Conservation (phyloP, 2,329 filamentous ascomycete genomes). For the Claviceps spartinae region DNA sequence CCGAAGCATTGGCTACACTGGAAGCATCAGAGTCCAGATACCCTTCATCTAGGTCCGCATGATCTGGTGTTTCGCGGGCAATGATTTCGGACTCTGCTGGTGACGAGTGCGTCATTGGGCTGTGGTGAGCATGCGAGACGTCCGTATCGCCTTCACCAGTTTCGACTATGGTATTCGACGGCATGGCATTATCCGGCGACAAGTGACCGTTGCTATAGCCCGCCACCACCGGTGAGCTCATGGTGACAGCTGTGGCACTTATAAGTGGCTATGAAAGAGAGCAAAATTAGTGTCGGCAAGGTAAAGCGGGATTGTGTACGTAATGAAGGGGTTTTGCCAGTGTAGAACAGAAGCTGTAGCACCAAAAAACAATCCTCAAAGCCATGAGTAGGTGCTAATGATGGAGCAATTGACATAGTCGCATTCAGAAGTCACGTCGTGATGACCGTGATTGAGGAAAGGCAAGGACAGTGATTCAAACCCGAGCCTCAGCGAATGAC, state of each 20-base stretch:
- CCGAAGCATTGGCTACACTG: constrained; percentile 42
- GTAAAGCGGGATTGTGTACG: constrained; percentile 5
- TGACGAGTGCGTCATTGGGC: constrained; percentile 33
- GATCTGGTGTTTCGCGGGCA: constrained; percentile 27
- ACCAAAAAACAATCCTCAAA: constrained; percentile 9
- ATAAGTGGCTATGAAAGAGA: constrained; percentile 33
- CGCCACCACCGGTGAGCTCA: constrained; percentile 48
- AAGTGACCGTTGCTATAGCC: constrained; percentile 54
- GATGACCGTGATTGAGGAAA: constrained; percentile 32
- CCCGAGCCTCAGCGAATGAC: constrained; percentile 11
- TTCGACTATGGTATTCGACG: constrained; percentile 24
- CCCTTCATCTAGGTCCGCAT: constrained; percentile 24
- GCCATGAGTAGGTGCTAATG: constrained; percentile 11
- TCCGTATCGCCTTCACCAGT: constrained; percentile 47
- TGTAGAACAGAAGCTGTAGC: constrained; percentile 17
- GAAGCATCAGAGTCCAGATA: constrained; percentile 34
- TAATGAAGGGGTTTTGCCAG: constrained; percentile 10
- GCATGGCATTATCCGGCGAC: constrained; percentile 37
- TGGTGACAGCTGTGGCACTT: constrained; percentile 47
- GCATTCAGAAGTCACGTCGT: constrained; percentile 29
- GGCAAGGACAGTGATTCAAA: constrained; percentile 30
- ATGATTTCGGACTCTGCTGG: constrained; percentile 27
- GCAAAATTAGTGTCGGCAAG: constrained; percentile 23
- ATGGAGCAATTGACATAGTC: constrained; percentile 26
- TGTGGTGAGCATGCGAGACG: constrained; percentile 57